A percentile compares a stretch with the other conserved stretches of the same genome.
Conservation (phyloP, 345 rosid genomes). For the Garcia nutans region DNA sequence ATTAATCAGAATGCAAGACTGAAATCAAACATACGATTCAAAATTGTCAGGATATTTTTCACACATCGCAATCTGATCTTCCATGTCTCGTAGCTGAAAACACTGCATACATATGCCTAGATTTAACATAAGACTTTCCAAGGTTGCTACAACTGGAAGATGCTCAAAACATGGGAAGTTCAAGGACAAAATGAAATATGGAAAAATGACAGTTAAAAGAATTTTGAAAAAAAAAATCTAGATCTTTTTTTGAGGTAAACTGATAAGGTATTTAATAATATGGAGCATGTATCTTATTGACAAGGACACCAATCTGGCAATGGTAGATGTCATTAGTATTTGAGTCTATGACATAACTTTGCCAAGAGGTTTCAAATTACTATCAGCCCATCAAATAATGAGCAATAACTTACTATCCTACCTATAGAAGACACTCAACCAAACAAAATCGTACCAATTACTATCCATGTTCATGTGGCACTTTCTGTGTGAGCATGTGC, state of each 20-base stretch:
- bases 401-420: not conserved
- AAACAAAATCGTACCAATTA: not conserved
- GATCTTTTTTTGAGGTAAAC: too few species aligned
- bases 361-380: not conserved
- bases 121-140: not conserved
- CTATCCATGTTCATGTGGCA: not conserved
- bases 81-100: conserved; percentile 55
- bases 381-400: not conserved
- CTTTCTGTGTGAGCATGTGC: not conserved
- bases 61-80: conserved; percentile 66
- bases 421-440: not conserved
- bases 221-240: not conserved
- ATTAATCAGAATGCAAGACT: not conserved
- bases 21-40: conserved; percentile 37
- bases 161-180: not conserved
- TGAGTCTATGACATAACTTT: not conserved
- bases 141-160: conserved; percentile 2
- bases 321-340: not conserved
- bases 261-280: not conserved
- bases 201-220: not conserved
- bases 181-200: not conserved
- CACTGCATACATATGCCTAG: conserved; percentile 41
- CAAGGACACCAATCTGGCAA: not conserved
- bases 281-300: not conserved
- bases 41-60: conserved; percentile 50